These are phyloP conservation scores for Penicillium pancosmium DNA, from an alignment of 495 filamentous ascomycete genomes.

Conservation along the genomic window DNA sequence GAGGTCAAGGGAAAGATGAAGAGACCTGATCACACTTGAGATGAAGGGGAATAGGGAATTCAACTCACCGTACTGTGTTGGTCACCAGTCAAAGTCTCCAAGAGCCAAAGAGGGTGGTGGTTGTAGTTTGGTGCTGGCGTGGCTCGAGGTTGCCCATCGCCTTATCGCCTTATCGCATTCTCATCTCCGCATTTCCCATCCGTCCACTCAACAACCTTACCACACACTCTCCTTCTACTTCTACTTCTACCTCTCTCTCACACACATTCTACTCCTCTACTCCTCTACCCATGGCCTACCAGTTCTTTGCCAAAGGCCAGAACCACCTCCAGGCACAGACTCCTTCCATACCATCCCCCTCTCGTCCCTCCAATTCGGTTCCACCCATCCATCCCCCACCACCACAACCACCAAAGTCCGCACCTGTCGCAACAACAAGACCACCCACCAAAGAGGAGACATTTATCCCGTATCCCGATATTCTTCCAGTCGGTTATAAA, in stretches of 20 bases:
- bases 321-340: not conserved
- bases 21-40: not conserved
- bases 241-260: not conserved
- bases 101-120: too few species aligned
- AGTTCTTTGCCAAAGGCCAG: constrained; percentile 42
- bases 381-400: constrained; percentile 41
- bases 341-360: not conserved
- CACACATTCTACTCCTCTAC: not conserved
- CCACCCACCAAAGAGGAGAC: constrained; percentile 29
- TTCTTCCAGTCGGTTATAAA: constrained; percentile 32
- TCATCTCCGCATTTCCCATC: too few species aligned
- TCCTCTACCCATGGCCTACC: constrained; percentile 38
- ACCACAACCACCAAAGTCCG: constrained; percentile 26
- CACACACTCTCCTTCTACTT: not conserved
- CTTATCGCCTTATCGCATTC: too few species aligned
- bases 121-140: too few species aligned
- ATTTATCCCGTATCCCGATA: constrained; percentile 40
- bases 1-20: not conserved
- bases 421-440: constrained; percentile 25
- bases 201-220: too few species aligned
- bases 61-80: too few species aligned
- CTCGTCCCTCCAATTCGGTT: constrained; percentile 20
- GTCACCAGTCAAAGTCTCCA: too few species aligned
- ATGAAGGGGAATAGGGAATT: too few species aligned
- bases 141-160: too few species aligned